Percentiles rank a stretch among this genome's conserved stretches.
These are phyloP conservation scores for Alternaria alternata DNA, from an alignment of 2,329 filamentous ascomycete species.

Conservation along the genomic window DNA sequence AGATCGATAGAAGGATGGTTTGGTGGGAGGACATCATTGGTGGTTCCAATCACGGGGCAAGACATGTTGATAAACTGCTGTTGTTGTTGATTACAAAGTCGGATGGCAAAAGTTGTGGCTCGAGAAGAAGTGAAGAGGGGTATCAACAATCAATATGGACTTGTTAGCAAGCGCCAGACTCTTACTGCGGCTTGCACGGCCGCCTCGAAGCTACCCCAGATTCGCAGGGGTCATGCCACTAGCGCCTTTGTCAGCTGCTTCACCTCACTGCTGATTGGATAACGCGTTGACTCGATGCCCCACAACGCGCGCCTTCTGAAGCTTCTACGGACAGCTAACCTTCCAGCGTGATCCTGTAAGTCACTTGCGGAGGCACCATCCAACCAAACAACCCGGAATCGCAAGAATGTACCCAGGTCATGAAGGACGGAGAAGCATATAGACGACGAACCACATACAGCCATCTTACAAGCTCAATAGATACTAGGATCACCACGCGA, in stretches of 20 bases:
- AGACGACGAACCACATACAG: not conserved
- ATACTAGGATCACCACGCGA: not conserved
- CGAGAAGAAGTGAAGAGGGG: conserved; percentile 3
- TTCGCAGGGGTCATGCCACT: conserved; percentile 19
- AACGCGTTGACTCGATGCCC: not conserved
- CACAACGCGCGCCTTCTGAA: not conserved
- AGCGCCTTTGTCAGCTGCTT: conserved; percentile 25
- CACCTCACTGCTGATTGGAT: conserved; percentile 18
- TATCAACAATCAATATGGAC: conserved; percentile 5
- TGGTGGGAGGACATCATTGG: conserved; percentile 55
- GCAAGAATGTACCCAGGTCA: no score
- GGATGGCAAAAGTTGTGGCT: not conserved
- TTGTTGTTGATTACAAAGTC: not conserved
- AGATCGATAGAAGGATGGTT: conserved; percentile 54
- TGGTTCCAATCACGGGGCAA: conserved; percentile 53
- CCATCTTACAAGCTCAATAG: not conserved
- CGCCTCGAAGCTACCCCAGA: conserved; percentile 27
- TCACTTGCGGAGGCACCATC: not conserved
- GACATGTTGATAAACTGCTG: conserved; percentile 24
- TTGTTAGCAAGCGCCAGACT: conserved; percentile 2
- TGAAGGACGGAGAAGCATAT: no score
- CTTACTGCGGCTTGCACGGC: conserved; percentile 8
- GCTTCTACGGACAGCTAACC: conserved; percentile 1
- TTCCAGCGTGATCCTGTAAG: not conserved
- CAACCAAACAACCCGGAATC: no score